Conservation (phyloP, 106 monocot species). For the Gastrodia elata region DNA sequence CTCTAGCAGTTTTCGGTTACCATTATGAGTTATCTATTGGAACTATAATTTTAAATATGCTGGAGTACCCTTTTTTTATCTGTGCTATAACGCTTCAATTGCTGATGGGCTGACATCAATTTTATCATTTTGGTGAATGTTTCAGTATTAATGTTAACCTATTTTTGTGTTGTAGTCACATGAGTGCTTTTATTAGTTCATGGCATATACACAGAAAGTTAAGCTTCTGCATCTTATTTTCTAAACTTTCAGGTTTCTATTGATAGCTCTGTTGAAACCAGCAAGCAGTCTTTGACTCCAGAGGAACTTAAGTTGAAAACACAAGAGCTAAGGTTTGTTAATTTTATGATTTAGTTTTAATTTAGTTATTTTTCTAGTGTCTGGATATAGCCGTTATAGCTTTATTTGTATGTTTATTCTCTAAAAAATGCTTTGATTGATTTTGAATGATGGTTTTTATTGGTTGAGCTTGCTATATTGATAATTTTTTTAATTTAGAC, state of each 20-base stretch:
- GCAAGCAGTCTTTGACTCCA: slow-evolving; percentile 57
- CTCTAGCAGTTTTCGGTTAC: neutral
- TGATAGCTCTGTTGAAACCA: slow-evolving; percentile 27
- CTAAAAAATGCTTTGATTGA: neutral
- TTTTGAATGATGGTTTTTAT: neutral
- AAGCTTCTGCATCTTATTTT: neutral
- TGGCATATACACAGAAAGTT: neutral
- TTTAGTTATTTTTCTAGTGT: too few species aligned
- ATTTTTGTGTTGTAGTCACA: neutral
- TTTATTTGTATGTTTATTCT: neutral
- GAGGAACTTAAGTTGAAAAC: slow-evolving; percentile 85
- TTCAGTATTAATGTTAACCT: neutral
- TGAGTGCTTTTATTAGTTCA: neutral
- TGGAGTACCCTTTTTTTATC: neutral
- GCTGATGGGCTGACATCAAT: neutral
- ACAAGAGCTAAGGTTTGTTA: slow-evolving; percentile 74
- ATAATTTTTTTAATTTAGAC: neutral
- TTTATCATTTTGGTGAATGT: neutral
- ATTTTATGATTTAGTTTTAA: neutral
- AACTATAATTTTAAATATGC: neutral
- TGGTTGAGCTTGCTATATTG: neutral
- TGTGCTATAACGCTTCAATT: neutral
- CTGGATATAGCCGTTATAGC: neutral
- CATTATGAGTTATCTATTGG: neutral
- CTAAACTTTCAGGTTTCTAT: slow-evolving; percentile 46